phyloP scores from a whole-genome alignment of 2,329 filamentous ascomycete genomes.

The Colletotrichum lentis region DNA sequence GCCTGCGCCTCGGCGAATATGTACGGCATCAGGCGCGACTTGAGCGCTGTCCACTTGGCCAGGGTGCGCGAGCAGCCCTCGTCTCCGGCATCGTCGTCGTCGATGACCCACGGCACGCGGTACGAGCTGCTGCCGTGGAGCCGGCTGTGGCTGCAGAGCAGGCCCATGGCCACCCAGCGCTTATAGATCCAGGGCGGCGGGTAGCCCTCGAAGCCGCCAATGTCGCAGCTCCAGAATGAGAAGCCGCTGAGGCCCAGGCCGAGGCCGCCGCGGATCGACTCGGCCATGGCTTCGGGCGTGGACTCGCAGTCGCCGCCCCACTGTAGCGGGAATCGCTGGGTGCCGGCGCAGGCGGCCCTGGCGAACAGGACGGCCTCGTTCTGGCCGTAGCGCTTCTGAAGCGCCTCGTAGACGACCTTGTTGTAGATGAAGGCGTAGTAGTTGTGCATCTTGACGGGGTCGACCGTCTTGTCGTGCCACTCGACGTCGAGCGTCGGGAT shows the following conservation, averaged over 20 bases:
- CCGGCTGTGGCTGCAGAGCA: slow-evolving; percentile 74
- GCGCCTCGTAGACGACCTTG: slow-evolving; percentile 71
- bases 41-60: slow-evolving; percentile 58
- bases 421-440: slow-evolving; percentile 80
- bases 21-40: slow-evolving; percentile 63
- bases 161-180: slow-evolving; percentile 79
- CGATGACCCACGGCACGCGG: slow-evolving; percentile 78
- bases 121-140: slow-evolving; percentile 76
- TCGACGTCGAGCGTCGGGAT: slow-evolving; percentile 71
- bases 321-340: slow-evolving; percentile 73
- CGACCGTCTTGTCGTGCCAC: slow-evolving; percentile 67
- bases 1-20: slow-evolving; percentile 55
- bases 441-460: slow-evolving; percentile 77
- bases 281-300: slow-evolving; percentile 76
- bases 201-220: slow-evolving; percentile 75
- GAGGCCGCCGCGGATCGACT: slow-evolving; percentile 72
- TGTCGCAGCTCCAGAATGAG: slow-evolving; percentile 75
- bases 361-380: slow-evolving; percentile 71
- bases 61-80: slow-evolving; percentile 62
- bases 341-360: slow-evolving; percentile 71
- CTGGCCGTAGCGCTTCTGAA: slow-evolving; percentile 61
- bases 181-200: slow-evolving; percentile 77
- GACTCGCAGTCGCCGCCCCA: slow-evolving; percentile 82
- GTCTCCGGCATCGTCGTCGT: slow-evolving; percentile 66
- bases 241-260: slow-evolving; percentile 71